Conservation (phyloP, 164 flowering plant species). For the Chloranthus sessilifolius region DNA sequence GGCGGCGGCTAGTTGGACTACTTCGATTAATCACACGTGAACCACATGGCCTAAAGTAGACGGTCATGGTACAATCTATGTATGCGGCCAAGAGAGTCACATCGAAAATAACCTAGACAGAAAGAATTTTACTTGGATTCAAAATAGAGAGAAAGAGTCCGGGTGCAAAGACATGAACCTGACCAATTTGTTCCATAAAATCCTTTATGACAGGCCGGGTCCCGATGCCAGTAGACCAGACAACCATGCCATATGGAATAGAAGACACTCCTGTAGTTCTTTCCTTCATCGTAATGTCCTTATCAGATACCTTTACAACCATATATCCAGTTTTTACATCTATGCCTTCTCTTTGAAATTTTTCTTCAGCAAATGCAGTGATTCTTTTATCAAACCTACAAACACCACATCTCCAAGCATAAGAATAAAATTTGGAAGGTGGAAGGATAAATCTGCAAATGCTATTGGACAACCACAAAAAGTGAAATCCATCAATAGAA, state of each 20-base stretch:
- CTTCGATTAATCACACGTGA: no score
- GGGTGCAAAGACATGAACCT: conserved; percentile 39
- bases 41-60: no score
- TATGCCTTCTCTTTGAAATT: conserved; percentile 85
- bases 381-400: conserved; percentile 95
- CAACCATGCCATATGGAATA: conserved; percentile 89
- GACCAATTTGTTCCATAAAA: conserved; percentile 87
- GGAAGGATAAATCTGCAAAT: not conserved
- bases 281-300: conserved; percentile 63
- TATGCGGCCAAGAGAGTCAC: no score
- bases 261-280: conserved; percentile 42
- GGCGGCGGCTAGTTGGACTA: no score
- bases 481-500: no score
- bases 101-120: no score
- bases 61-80: no score
- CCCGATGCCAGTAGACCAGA: conserved; percentile 98
- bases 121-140: no score
- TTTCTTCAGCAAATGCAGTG: conserved; percentile 77
- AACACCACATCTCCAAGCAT: conserved; percentile 2
- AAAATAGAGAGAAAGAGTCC: no score
- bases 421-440: not conserved
- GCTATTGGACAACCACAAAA: no score
- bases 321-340: conserved; percentile 73
- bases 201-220: conserved; percentile 78
- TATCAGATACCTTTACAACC: conserved; percentile 74